Evolutionary conservation across 768 basidiomycete species (phyloP).

Genomic region (Mycena belliarum): DNA sequence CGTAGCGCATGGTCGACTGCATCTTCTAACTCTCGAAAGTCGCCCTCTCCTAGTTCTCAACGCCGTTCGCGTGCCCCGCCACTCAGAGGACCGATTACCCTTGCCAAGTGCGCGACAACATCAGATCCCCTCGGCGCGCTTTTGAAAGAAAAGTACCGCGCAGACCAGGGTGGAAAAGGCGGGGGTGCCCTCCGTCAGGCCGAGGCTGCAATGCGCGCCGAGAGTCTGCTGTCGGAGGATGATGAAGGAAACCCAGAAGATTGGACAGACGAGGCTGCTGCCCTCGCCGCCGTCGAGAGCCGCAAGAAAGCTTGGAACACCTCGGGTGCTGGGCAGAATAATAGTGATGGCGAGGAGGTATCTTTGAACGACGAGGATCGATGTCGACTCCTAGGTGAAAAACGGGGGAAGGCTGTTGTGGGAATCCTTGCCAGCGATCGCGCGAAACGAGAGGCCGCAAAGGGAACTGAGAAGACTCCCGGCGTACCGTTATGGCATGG

Average conservation of each 20-base stretch:
- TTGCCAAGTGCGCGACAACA: conserved; percentile 27
- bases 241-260: conserved; percentile 36
- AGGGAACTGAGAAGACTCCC: conserved; percentile 25
- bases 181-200: conserved; percentile 45
- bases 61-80: conserved; percentile 5
- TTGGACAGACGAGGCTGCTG: conserved; percentile 41
- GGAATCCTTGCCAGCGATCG: conserved; percentile 47
- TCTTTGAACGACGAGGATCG: conserved; percentile 35
- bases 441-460: conserved; percentile 27
- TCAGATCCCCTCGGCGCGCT: conserved; percentile 58
- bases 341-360: conserved; percentile 25
- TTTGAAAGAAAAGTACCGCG: conserved; percentile 51
- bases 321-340: conserved; percentile 23
- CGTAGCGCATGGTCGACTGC: conserved; percentile 10
- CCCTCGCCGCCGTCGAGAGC: conserved; percentile 37
- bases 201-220: conserved; percentile 40
- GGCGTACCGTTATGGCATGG: conserved; percentile 35
- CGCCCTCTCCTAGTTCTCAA: conserved; percentile 11
- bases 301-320: conserved; percentile 18
- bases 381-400: conserved; percentile 40
- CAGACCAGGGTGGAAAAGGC: conserved; percentile 42
- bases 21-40: conserved; percentile 14
- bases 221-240: conserved; percentile 30
- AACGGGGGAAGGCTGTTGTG: conserved; percentile 42
- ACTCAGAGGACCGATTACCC: background rate